These are phyloP conservation scores for Aureobasidium sp. DNA, from an alignment of 2,329 filamentous ascomycete genomes.

Conservation along the genomic window DNA sequence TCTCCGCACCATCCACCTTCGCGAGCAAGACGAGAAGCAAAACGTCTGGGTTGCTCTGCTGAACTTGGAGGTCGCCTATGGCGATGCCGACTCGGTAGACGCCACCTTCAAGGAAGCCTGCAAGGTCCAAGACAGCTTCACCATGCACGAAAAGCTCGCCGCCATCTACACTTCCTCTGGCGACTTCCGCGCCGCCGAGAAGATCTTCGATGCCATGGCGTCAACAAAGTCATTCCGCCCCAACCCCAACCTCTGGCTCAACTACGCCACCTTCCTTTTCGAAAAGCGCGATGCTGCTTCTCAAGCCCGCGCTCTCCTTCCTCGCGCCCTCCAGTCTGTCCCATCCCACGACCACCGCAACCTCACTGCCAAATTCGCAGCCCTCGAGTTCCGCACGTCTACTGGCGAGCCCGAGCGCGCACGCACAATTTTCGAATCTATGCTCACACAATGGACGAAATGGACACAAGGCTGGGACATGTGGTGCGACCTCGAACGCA, in stretches of 20 bases:
- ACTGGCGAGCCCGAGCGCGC: constrained; percentile 84
- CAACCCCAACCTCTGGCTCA: constrained; percentile 76
- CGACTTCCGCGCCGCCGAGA: constrained; percentile 80
- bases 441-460: constrained; percentile 79
- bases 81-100: constrained; percentile 69
- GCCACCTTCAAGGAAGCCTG: constrained; percentile 86
- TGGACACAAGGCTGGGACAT: constrained; percentile 91
- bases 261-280: constrained; percentile 92
- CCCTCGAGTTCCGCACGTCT: constrained; percentile 71
- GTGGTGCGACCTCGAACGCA: constrained; percentile 72
- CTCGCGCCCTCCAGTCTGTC: constrained; percentile 78
- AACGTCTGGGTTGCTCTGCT: constrained; percentile 93
- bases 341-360: constrained; percentile 61
- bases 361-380: constrained; percentile 80
- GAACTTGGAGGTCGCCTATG: constrained; percentile 85
- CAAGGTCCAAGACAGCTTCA: constrained; percentile 85
- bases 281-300: constrained; percentile 62
- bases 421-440: constrained; percentile 85
- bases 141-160: constrained; percentile 80
- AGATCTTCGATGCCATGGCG: constrained; percentile 74
- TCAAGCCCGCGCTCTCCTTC: constrained; percentile 69
- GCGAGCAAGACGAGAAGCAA: constrained; percentile 85
- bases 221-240: constrained; percentile 78
- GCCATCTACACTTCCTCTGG: constrained; percentile 93
- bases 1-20: constrained; percentile 81